phyloP scores from a whole-genome alignment of 176 grass and related monocot genomes.

The Urochloa ruziziensis region DNA sequence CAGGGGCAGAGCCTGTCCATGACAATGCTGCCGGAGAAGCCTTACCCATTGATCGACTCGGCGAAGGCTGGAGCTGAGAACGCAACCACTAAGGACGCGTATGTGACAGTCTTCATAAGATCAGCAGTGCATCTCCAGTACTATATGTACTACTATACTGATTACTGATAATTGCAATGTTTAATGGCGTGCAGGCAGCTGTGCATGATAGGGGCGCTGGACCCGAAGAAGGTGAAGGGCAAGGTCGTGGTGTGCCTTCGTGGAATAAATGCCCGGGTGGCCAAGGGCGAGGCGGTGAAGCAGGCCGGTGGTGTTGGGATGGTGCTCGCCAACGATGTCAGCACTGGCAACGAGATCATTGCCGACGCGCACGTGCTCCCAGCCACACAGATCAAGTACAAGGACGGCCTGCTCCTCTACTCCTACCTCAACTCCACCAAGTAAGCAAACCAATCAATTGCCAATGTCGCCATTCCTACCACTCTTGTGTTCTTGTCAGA shows the following conservation, averaged over 20 bases:
- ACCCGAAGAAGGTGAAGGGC: slow-evolving; percentile 57
- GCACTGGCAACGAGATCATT: slow-evolving; percentile 53
- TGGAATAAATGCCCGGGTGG: slow-evolving; percentile 42
- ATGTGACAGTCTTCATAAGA: not conserved
- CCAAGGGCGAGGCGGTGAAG: slow-evolving; percentile 54
- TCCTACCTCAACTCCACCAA: slow-evolving; percentile 50
- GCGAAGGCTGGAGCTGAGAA: slow-evolving; percentile 42
- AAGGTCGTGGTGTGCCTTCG: slow-evolving; percentile 81
- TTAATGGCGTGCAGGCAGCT: slow-evolving; percentile 37
- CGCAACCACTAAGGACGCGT: slow-evolving; percentile 40
- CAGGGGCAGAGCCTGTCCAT: slow-evolving; percentile 83
- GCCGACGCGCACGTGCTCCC: slow-evolving; percentile 76
- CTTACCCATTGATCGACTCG: slow-evolving; percentile 66
- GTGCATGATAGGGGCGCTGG: slow-evolving; percentile 52
- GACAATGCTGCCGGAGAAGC: slow-evolving; percentile 15
- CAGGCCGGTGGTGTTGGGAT: slow-evolving; percentile 59
- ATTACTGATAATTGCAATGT: not conserved
- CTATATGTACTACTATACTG: too few relatives aligned
- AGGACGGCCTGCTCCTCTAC: slow-evolving; percentile 44
- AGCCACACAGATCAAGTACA: slow-evolving; percentile 55
- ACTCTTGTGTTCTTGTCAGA: not conserved
- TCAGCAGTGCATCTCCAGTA: too few relatives aligned
- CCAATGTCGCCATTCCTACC: not conserved
- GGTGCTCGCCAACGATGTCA: slow-evolving; percentile 55
- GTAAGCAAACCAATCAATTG: slow-evolving; percentile 15